A percentile compares a stretch with the other conserved stretches of the same genome.
These are phyloP conservation scores for Tylopilus sp. DNA, from an alignment of 768 basidiomycete species.

Conservation along the genomic window DNA sequence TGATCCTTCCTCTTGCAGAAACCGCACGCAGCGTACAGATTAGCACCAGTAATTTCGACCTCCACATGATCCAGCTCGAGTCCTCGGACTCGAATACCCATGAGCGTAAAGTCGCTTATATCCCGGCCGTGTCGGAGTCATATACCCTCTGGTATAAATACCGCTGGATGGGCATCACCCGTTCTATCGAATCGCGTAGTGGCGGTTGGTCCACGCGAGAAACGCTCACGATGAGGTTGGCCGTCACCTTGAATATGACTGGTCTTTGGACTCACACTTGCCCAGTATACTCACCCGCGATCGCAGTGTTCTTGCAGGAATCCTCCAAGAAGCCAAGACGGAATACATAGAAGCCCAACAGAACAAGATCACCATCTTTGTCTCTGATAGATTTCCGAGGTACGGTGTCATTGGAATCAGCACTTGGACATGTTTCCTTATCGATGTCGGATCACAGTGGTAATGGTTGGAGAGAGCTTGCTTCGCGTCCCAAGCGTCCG, in stretches of 20 bases:
- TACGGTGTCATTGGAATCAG: constrained; percentile 12
- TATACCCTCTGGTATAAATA: constrained; percentile 35
- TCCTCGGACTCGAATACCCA: constrained; percentile 20
- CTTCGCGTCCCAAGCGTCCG: constrained; percentile 61
- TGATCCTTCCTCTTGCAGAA: constrained; percentile 15
- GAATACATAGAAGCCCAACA: constrained; percentile 50
- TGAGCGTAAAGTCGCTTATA: constrained; percentile 32
- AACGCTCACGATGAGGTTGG: constrained; percentile 23
- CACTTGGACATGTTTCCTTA: neutral
- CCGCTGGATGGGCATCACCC: constrained; percentile 29
- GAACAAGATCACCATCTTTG: constrained; percentile 50
- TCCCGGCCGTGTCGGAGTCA: constrained; percentile 32
- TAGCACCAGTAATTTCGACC: constrained; percentile 39
- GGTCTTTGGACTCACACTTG: neutral
- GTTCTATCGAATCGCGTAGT: constrained; percentile 16
- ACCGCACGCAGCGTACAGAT: constrained; percentile 51
- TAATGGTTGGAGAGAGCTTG: constrained; percentile 51
- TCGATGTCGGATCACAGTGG: constrained; percentile 11
- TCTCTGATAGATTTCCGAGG: constrained; percentile 43
- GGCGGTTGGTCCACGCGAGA: constrained; percentile 22
- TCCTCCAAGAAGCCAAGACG: constrained; percentile 54
- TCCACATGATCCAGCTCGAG: constrained; percentile 23
- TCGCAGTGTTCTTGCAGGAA: constrained; percentile 43
- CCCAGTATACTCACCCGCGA: constrained; percentile 49
- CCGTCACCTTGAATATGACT: neutral